These are phyloP conservation scores for Gaeumannomyces sp. DNA, from an alignment of 2,329 filamentous ascomycete genomes.

Conservation along the genomic window DNA sequence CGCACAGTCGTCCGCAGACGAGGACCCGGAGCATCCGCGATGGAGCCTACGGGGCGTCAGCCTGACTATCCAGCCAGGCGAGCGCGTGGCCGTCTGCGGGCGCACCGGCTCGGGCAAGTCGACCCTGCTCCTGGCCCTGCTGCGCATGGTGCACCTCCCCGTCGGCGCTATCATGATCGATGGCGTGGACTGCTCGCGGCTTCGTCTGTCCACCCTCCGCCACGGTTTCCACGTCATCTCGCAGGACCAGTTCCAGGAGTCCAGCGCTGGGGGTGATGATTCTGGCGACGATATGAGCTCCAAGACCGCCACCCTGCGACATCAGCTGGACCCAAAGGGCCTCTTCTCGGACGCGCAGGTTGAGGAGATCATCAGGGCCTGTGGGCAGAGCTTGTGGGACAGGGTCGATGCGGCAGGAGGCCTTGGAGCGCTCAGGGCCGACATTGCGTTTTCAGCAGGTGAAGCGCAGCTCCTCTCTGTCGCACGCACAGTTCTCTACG, in stretches of 20 bases:
- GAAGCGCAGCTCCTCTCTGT: constrained; percentile 43
- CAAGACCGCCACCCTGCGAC: constrained; percentile 38
- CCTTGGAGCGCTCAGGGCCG: constrained; percentile 26
- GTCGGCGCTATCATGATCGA: constrained; percentile 39
- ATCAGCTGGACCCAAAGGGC: constrained; percentile 40
- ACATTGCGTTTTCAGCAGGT: constrained; percentile 34
- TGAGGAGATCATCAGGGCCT: constrained; percentile 33
- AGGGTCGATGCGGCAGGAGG: constrained; percentile 31
- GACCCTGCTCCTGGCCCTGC: constrained; percentile 36
- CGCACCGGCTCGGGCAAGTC: constrained; percentile 63
- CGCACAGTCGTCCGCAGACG: too few relatives aligned
- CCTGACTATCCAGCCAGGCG: constrained; percentile 61
- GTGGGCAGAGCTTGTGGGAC: constrained; percentile 38
- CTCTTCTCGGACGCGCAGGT: constrained; percentile 33
- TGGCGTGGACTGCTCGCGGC: constrained; percentile 28
- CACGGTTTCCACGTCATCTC: constrained; percentile 35
- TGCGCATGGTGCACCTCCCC: constrained; percentile 39
- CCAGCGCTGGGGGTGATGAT: neutral
- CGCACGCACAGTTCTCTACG: constrained; percentile 36
- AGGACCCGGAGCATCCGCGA: constrained; percentile 64
- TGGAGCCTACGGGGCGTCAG: constrained; percentile 62
- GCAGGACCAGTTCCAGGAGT: constrained; percentile 33
- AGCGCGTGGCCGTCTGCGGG: constrained; percentile 62
- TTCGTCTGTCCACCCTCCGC: constrained; percentile 22
- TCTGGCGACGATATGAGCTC: constrained; percentile 28